Evolutionary conservation across 208 protist species (phyloP), one percentile per base, ranked within the genome.

Genomic region (Acanthamoeba sp.): DNA sequence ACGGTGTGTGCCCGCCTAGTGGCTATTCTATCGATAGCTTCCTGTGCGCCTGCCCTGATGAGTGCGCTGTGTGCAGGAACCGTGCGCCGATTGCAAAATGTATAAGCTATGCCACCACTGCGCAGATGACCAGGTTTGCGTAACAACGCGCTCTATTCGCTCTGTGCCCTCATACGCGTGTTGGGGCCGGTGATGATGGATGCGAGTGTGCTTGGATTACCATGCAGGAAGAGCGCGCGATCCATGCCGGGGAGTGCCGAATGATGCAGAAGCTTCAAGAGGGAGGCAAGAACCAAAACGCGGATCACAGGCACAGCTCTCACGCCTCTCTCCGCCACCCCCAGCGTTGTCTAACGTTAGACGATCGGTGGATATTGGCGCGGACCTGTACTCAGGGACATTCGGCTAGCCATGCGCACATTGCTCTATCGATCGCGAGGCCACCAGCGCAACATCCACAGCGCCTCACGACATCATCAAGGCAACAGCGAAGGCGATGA

Each of bases 191-290:
- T 24, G n/a, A 4, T 71, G 62, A 7, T 69, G n/a, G n/a, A n/a
- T n/a, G n/a, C n/a, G n/a, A n/a, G n/a, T n/a, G n/a, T n/a, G n/a
- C n/a, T n/a, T n/a, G n/a, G n/a, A n/a, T n/a, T n/a, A n/a, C n/a
- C n/a, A n/a, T n/a, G n/a, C n/a, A 36, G 42, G 78, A 52, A 18
- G 78, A 32, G 27, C 40, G 10, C 7, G 27, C 22, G 38, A 55
- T 55, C 16, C 78, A 87, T 20, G 78, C 45, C 24, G 78, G 45
- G 12, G 78, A 87, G 78, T 87, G 78, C 12, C 78, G 20, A 7
- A 87, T 87, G 42, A 34, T 87, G 40, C 78, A 87, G 34, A 87
- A 24, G 42, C 78, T 50, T 2, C 34, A 29, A 2, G 20, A 87
- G 45, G 14, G 36, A 18, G 10, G 24, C 45, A 20, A 62, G 45